Conservation (phyloP, 176 grass and related monocot species). For the Guadua angustifolia region DNA sequence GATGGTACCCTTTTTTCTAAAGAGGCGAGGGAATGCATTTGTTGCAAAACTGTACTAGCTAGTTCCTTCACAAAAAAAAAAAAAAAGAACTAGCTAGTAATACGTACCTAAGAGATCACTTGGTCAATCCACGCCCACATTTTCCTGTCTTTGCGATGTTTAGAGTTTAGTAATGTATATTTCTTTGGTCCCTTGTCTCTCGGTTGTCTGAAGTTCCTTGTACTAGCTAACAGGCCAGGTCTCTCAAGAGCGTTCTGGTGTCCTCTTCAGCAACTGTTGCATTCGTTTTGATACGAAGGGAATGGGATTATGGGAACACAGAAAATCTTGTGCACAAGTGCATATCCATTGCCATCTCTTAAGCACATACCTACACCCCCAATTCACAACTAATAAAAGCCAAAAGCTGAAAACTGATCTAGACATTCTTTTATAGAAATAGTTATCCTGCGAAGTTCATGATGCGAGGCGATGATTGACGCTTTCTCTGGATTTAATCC, state of each 20-base stretch:
- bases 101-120: neutral
- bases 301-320: neutral
- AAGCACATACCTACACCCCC: neutral
- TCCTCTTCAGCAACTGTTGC: slow-evolving; percentile 13
- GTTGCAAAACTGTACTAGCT: neutral
- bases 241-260: neutral
- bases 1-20: neutral
- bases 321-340: neutral
- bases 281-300: neutral
- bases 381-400: too few relatives aligned
- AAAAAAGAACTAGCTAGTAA: neutral
- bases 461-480: too few relatives aligned
- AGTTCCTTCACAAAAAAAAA: neutral
- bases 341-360: slow-evolving; percentile 37
- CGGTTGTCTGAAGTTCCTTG: neutral
- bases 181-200: neutral
- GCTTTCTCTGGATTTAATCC: too few relatives aligned
- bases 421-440: too few relatives aligned
- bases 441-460: too few relatives aligned
- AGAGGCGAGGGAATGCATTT: neutral
- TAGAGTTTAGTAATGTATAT: neutral
- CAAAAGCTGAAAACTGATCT: too few relatives aligned
- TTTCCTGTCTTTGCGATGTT: neutral
- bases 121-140: neutral
- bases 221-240: too few relatives aligned